Conservation (phyloP, 192 early-diverging fungal genomes). For the Coemansia umbellata region DNA sequence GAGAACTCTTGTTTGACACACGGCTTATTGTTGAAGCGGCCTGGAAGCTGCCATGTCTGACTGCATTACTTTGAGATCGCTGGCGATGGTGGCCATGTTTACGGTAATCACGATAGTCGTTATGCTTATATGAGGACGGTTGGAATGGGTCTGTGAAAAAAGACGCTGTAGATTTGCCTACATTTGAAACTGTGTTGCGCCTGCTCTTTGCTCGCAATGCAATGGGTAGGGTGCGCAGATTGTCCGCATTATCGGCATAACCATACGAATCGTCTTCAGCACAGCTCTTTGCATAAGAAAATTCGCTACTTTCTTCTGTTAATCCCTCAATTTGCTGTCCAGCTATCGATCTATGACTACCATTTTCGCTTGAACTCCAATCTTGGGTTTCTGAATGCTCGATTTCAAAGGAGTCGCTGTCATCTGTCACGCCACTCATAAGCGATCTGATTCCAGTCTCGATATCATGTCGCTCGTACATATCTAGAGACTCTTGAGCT, state of each 20-base stretch:
- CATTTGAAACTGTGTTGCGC: slow-evolving; percentile 1
- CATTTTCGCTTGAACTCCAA: slow-evolving; percentile 5
- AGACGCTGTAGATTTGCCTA: not conserved
- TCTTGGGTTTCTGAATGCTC: slow-evolving; percentile 17
- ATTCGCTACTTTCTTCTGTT: too few relatives aligned
- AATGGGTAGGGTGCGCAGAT: not conserved
- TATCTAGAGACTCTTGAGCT: slow-evolving; percentile 58
- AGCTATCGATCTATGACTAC: too few relatives aligned
- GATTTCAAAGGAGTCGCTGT: slow-evolving; percentile 12
- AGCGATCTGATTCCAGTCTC: slow-evolving; percentile 32
- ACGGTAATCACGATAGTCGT: not conserved
- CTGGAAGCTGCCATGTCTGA: not conserved
- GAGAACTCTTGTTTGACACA: not conserved
- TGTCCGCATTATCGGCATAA: not conserved
- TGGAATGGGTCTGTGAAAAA: not conserved
- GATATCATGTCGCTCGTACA: slow-evolving; percentile 53
- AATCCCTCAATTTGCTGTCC: too few relatives aligned
- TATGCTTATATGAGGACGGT: not conserved
- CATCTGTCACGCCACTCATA: slow-evolving; percentile 25
- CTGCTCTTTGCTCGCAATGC: not conserved
- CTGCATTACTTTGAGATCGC: not conserved
- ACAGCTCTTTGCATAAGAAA: too few relatives aligned
- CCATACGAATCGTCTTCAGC: not conserved
- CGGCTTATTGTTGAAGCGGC: not conserved
- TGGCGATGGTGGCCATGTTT: not conserved